Percentiles rank a stretch among this genome's conserved stretches.
Conservation (phyloP, 495 filamentous ascomycete genomes). For the Trichoderma gamsii region DNA sequence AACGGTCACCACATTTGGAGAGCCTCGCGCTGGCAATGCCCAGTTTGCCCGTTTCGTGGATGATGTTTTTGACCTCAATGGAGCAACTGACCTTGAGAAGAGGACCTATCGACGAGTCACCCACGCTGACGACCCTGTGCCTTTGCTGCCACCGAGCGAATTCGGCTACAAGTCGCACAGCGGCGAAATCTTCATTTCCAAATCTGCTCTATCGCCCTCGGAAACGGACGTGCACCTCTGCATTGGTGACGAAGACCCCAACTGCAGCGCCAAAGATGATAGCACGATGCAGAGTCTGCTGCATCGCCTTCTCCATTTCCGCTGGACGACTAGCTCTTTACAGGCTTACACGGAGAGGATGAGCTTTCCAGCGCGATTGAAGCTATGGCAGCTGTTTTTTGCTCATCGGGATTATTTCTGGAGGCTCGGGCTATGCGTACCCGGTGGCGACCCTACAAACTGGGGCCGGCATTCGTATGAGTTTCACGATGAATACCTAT, state of each 20-base stretch:
- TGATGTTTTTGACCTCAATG: constrained; percentile 50
- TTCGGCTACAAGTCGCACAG: constrained; percentile 85
- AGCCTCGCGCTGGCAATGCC: constrained; percentile 77
- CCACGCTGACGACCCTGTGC: constrained; percentile 81
- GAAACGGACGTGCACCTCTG: constrained; percentile 65
- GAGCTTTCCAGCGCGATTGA: constrained; percentile 38
- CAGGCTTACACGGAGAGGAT: constrained; percentile 34
- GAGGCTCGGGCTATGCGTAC: constrained; percentile 83
- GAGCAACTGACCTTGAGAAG: constrained; percentile 21
- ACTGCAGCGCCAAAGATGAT: constrained; percentile 59
- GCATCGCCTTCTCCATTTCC: constrained; percentile 10
- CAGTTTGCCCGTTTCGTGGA: constrained; percentile 65
- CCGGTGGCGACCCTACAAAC: constrained; percentile 68
- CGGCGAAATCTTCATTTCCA: constrained; percentile 80
- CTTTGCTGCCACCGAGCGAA: constrained; percentile 73
- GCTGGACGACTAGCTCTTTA: constrained; percentile 30
- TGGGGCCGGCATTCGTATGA: constrained; percentile 42
- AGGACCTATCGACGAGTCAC: constrained; percentile 70
- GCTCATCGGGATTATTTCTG: constrained; percentile 97
- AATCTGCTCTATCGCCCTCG: constrained; percentile 57
- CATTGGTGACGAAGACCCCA: constrained; percentile 59
- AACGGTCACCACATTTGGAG: constrained; percentile 83
- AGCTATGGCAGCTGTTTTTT: constrained; percentile 87
- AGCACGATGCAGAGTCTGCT: constrained; percentile 21
- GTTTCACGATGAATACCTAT: not conserved